Conservation (phyloP, 106 monocot species). For the Dendrobium chrysotoxum region DNA sequence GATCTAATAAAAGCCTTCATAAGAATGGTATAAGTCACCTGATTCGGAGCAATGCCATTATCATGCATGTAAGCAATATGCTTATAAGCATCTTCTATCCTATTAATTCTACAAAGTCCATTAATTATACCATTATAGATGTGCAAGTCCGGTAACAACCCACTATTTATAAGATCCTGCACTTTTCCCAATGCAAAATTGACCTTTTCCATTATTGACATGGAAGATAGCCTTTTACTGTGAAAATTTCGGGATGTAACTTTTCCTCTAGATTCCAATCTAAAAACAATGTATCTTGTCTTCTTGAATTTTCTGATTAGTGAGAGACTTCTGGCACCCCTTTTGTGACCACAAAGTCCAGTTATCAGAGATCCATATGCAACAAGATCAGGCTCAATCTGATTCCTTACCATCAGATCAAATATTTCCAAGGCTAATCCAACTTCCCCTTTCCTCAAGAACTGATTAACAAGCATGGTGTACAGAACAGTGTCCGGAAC, state of each 20-base stretch:
- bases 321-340: neutral
- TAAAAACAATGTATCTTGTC: conserved; percentile 22
- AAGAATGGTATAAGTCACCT: conserved; percentile 37
- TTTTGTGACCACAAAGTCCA: conserved; percentile 31
- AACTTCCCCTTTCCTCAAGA: conserved; percentile 32
- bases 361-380: conserved; percentile 31
- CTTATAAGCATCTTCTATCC: conserved; percentile 30
- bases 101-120: conserved; percentile 33
- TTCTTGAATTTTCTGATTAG: conserved; percentile 18
- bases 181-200: conserved; percentile 16
- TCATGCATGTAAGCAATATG: conserved; percentile 23
- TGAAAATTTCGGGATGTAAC: neutral
- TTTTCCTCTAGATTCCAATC: conserved; percentile 18
- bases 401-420: conserved; percentile 31
- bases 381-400: conserved; percentile 38
- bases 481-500: conserved; percentile 15
- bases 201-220: conserved; percentile 15
- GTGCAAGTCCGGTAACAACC: conserved; percentile 33
- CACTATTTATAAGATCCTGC: conserved; percentile 22
- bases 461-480: conserved; percentile 18
- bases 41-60: conserved; percentile 25
- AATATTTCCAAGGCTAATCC: conserved; percentile 26
- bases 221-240: neutral
- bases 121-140: conserved; percentile 40
- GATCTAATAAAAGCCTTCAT: conserved; percentile 21